A percentile compares a stretch with the other conserved stretches of the same genome.
phyloP scores from a whole-genome alignment of 345 rosid species.

The Eucalyptus leucophloia region DNA sequence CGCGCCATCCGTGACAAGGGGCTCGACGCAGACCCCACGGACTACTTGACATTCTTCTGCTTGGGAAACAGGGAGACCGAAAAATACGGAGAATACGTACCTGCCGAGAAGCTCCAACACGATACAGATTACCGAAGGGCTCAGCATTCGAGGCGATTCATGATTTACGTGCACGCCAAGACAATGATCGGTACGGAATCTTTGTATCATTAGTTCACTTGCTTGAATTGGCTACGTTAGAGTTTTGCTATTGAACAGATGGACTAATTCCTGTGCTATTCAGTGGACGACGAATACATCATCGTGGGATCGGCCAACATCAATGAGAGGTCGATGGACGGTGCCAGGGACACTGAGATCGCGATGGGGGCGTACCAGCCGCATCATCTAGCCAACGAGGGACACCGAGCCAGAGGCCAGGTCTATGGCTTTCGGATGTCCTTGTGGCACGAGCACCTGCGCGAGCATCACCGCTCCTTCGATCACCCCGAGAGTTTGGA shows the following conservation, averaged over 20 bases:
- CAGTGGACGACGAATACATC: constrained; percentile 38
- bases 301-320: constrained; percentile 43
- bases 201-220: neutral
- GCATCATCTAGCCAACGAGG: constrained; percentile 2
- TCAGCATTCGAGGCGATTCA: constrained; percentile 33
- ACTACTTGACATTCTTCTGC: constrained; percentile 42
- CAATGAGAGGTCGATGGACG: constrained; percentile 47
- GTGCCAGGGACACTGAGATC: constrained; percentile 40
- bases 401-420: constrained; percentile 27
- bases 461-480: constrained; percentile 9
- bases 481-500: constrained; percentile 23
- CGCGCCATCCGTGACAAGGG: constrained; percentile 23
- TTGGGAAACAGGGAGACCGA: constrained; percentile 29
- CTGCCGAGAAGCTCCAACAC: constrained; percentile 18
- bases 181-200: constrained; percentile 38
- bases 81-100: constrained; percentile 10
- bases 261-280: neutral
- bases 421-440: constrained; percentile 36
- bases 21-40: constrained; percentile 22
- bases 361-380: constrained; percentile 44
- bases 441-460: constrained; percentile 37
- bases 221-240: neutral
- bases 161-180: constrained; percentile 55
- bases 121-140: constrained; percentile 27
- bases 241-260: neutral